Evolutionary conservation across 2,329 filamentous ascomycete genomes (phyloP).

Genomic region (Decorospora gaudefroyi): DNA sequence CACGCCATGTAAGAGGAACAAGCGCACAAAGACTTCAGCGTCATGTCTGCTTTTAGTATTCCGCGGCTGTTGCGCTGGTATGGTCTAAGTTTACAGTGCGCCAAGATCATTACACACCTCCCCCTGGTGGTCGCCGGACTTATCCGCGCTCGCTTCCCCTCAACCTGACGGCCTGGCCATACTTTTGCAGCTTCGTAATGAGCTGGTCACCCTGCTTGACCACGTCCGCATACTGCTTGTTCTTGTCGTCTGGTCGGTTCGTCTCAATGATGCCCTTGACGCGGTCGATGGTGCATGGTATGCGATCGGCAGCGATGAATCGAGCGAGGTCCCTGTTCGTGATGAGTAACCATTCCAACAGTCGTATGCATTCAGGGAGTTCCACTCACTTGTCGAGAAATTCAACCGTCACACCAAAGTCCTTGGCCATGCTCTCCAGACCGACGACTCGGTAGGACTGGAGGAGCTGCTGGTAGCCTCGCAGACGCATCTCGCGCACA

Average conservation of each 20-base stretch:
- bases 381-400: slow-evolving; percentile 83
- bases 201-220: slow-evolving; percentile 97
- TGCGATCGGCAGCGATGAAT: slow-evolving; percentile 92
- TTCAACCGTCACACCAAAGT: slow-evolving; percentile 96
- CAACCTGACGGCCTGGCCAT: slow-evolving; percentile 92
- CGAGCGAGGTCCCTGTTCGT: slow-evolving; percentile 79
- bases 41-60: slow-evolving; percentile 15
- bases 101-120: slow-evolving; percentile 26
- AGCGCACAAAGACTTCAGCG: background rate
- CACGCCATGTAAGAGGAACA: background rate
- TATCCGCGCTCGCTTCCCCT: slow-evolving; percentile 90
- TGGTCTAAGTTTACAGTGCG: slow-evolving; percentile 33
- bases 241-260: slow-evolving; percentile 97
- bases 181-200: slow-evolving; percentile 99
- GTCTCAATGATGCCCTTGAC: slow-evolving; percentile 98
- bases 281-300: slow-evolving; percentile 96
- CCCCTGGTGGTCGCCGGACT: background rate
- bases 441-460: slow-evolving; percentile 97
- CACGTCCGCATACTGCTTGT: slow-evolving; percentile 98
- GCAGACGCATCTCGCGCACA: slow-evolving; percentile 95
- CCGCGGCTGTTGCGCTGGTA: slow-evolving; percentile 19
- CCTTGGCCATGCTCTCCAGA: slow-evolving; percentile 94
- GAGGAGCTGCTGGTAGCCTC: slow-evolving; percentile 93
- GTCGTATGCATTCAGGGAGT: background rate
- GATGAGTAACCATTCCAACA: slow-evolving; percentile 23